Conservation (phyloP, 2,329 filamentous ascomycete genomes). For the Plenodomus lindquistii region DNA sequence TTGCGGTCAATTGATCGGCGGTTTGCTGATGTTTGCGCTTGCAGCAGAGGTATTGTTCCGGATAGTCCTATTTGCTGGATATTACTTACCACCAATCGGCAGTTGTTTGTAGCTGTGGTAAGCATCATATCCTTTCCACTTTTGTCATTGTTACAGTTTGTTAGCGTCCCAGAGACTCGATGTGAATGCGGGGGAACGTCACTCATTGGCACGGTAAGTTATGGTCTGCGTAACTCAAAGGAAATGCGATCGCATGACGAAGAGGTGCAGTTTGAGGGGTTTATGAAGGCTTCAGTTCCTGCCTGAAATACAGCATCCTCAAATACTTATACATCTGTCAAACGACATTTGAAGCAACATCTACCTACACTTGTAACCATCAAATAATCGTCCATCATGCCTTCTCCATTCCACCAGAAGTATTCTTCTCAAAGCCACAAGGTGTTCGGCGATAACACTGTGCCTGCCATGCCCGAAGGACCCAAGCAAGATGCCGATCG, state of each 20-base stretch:
- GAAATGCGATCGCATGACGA: constrained; percentile 25
- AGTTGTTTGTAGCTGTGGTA: background rate
- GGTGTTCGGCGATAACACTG: constrained; percentile 31
- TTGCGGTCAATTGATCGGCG: constrained; percentile 3
- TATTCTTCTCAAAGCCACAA: constrained; percentile 42
- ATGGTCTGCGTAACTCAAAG: constrained; percentile 37
- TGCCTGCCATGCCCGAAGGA: constrained; percentile 38
- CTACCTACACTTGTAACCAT: too few relatives aligned
- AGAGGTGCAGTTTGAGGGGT: constrained; percentile 21
- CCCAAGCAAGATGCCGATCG: constrained; percentile 38
- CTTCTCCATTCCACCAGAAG: constrained; percentile 45
- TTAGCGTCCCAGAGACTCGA: constrained; percentile 31
- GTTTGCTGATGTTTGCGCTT: background rate
- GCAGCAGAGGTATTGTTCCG: background rate
- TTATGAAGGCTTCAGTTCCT: constrained; percentile 15
- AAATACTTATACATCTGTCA: background rate
- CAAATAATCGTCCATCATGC: too few relatives aligned
- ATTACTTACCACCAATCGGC: background rate
- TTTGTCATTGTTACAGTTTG: constrained; percentile 26
- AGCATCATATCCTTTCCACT: constrained; percentile 12
- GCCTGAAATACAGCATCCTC: background rate
- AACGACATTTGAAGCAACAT: background rate
- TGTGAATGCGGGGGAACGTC: constrained; percentile 39
- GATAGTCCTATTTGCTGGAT: constrained; percentile 14
- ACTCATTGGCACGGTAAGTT: constrained; percentile 42